Evolutionary conservation across 495 filamentous ascomycete species (phyloP).

Genomic region (Podospora sp.): DNA sequence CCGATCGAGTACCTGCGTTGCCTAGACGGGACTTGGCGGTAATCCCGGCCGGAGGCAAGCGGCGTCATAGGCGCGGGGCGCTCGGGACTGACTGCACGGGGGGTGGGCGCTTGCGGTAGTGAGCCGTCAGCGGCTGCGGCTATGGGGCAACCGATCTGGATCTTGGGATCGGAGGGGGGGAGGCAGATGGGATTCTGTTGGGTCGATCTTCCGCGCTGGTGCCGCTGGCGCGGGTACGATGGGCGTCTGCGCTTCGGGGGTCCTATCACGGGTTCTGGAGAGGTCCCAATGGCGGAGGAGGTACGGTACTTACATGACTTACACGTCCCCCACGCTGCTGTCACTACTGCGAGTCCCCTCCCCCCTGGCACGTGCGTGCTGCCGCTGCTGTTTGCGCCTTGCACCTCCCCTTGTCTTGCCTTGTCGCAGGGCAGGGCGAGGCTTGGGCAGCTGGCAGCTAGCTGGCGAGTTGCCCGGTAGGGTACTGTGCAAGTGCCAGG

Average conservation of each 20-base stretch:
- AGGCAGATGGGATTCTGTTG: background rate
- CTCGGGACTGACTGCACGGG: too few relatives aligned
- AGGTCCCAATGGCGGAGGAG: background rate
- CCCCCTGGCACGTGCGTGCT: slow-evolving; percentile 8
- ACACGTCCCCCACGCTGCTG: background rate
- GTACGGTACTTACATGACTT: background rate
- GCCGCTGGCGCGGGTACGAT: slow-evolving; percentile 23
- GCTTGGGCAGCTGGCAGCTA: background rate
- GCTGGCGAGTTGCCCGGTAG: background rate
- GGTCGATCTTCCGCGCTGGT: slow-evolving; percentile 14
- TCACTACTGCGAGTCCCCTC: slow-evolving; percentile 13
- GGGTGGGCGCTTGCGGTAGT: background rate
- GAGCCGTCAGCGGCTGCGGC: slow-evolving; percentile 18
- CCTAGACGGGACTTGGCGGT: background rate
- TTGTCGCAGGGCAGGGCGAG: slow-evolving; percentile 3
- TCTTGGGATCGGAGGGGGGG: background rate
- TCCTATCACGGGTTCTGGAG: background rate
- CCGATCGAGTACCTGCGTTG: background rate
- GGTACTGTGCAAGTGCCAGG: background rate
- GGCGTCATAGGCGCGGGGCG: background rate
- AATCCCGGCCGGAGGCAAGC: background rate
- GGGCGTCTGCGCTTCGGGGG: slow-evolving; percentile 25
- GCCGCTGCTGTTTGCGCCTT: background rate
- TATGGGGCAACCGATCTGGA: too few relatives aligned
- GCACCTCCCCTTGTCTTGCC: slow-evolving; percentile 2